Base-by-base conservation (phyloP, 345 rosid species). In the Abelmoschus esculentus region DNA sequence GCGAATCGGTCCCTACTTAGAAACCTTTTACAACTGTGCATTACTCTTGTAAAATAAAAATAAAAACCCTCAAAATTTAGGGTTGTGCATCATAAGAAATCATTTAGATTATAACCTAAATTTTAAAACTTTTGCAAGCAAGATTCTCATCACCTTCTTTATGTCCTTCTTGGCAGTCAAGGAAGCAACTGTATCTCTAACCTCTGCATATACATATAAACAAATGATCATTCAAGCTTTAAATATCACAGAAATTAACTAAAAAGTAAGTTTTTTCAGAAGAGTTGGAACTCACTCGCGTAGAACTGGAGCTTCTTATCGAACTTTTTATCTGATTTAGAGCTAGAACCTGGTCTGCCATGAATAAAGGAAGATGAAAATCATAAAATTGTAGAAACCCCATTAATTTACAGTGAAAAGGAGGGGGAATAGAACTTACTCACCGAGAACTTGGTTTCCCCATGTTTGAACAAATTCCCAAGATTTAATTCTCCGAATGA, bases 221-320 rank as follows among this genome's bases (percentile, higher is more conserved):
- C 28, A 70, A 70, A 67, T 7, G 10, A 29, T 40, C 13, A 13
- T 10, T 56, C 11, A 59, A 53, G 8, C 5, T 49, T 47, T 53
- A 53, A 53, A 53, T 18, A 53, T 53, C 57, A 46, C 10, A 46
- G 9, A 66, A 28, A 1, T 14, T 13, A 14, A 28, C 19, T 26
- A 64, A 63, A 64, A 46, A 1, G 7, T 6, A 65, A 1, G 3
- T 65, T 62, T 12, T 3, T 38, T 3, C 56, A 60, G 22, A 29
- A 10, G n/a, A 49, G 38, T 29, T 10, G 7, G 7, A 50, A 76
- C 79, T 73, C 72, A 86, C 93, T 85, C 67, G 89, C 56, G 71
- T 88, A 86, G 49, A 86, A 88, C 58, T 80, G 79, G 29, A 86
- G 73, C 70, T 83, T 85, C 83, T 85, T 86, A 56, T 85, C 90